These are phyloP conservation scores for Podosphaera xanthii DNA, from an alignment of 2,329 filamentous ascomycete genomes.

Conservation along the genomic window DNA sequence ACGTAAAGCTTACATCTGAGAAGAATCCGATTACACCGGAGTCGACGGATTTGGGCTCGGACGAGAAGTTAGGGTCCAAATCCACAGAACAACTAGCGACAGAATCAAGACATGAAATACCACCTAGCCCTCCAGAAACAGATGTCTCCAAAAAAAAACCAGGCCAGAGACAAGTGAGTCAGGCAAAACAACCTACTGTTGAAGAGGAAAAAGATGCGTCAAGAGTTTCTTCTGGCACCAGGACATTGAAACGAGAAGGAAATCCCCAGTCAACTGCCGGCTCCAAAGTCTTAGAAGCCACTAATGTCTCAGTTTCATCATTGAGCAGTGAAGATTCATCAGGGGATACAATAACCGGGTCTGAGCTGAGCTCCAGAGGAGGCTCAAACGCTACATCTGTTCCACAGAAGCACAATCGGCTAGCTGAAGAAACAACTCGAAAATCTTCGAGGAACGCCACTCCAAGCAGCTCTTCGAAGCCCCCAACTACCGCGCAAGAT, in stretches of 20 bases:
- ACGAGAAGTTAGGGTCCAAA: conserved; percentile 24
- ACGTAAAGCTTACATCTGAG: conserved; percentile 9
- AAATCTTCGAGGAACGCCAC: conserved; percentile 12
- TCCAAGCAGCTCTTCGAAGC: conserved; percentile 32
- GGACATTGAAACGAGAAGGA: conserved; percentile 14
- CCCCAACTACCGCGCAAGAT: conserved; percentile 31
- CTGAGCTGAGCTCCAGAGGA: conserved; percentile 14
- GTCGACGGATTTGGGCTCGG: conserved; percentile 41
- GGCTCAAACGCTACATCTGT: conserved; percentile 20
- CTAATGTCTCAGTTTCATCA: conserved; percentile 24
- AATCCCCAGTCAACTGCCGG: conserved; percentile 28
- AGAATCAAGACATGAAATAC: conserved; percentile 24
- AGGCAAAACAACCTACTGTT: conserved; percentile 19
- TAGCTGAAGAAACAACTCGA: conserved; percentile 15
- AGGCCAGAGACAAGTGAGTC: conserved; percentile 16
- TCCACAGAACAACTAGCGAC: conserved; percentile 23
- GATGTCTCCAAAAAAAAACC: conserved; percentile 26
- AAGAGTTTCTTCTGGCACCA: conserved; percentile 21
- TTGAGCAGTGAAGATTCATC: conserved; percentile 2
- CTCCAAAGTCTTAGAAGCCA: conserved; percentile 33
- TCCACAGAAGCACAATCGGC: conserved; percentile 18
- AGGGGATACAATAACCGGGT: conserved; percentile 3
- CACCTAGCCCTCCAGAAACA: conserved; percentile 42
- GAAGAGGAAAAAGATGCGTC: conserved; percentile 21
- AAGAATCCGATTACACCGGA: conserved; percentile 39